Conservation (phyloP, 768 basidiomycete species). For the Boletus pseudo-olivaceus region DNA sequence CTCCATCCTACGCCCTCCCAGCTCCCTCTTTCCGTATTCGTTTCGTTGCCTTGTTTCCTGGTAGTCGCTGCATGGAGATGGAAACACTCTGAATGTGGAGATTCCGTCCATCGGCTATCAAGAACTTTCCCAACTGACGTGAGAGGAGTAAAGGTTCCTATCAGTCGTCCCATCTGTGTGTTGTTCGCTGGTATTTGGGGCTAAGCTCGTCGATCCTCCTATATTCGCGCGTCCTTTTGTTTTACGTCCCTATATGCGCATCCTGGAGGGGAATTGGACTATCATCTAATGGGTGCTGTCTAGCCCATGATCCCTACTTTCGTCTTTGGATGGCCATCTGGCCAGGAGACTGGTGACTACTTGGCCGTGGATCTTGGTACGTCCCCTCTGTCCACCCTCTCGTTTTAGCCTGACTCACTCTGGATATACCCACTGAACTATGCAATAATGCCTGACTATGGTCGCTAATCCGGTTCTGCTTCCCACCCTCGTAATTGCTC, state of each 20-base stretch:
- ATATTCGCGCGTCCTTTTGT: neutral
- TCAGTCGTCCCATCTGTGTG: neutral
- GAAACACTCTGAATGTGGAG: neutral
- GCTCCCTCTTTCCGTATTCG: constrained; percentile 1
- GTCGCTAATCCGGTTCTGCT: neutral
- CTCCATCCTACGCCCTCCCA: neutral
- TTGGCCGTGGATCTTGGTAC: constrained; percentile 86
- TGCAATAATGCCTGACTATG: neutral
- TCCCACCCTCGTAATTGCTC: neutral
- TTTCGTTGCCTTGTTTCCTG: constrained; percentile 1
- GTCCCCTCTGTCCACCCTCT: constrained; percentile 22
- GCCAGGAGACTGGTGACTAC: constrained; percentile 84
- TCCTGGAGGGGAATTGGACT: neutral
- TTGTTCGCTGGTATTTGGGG: neutral
- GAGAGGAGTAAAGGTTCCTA: neutral
- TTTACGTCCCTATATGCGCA: constrained; percentile 1
- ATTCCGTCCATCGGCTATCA: constrained; percentile 1
- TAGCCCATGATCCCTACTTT: constrained; percentile 97
- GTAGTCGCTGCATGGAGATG: neutral
- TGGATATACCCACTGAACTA: neutral
- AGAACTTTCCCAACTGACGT: neutral
- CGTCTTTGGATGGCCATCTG: constrained; percentile 94
- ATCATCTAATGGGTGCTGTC: constrained; percentile 8
- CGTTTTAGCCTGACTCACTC: neutral
- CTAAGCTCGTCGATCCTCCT: neutral